A percentile compares a stretch with the other conserved stretches of the same genome.
Conservation (phyloP, 2,329 filamentous ascomycete species). For the Diaporthe capsici region DNA sequence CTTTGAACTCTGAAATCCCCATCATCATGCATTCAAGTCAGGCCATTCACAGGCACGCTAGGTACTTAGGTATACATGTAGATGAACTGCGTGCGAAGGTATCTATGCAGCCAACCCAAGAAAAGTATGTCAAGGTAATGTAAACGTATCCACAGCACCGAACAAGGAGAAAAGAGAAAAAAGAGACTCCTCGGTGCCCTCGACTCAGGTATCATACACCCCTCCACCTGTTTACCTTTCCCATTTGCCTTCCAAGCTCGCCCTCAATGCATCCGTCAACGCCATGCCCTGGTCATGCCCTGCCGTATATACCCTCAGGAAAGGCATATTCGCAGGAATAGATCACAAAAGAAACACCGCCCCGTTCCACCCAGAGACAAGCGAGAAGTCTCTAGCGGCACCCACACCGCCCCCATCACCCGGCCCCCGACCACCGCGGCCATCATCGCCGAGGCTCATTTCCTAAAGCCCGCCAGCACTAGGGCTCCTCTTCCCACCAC, state of each 20-base stretch:
- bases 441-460: background rate
- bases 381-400: conserved; percentile 7
- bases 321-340: background rate
- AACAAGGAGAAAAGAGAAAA: background rate
- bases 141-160: conserved; percentile 24
- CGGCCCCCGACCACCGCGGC: background rate
- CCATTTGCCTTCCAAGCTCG: background rate
- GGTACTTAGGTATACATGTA: conserved; percentile 12
- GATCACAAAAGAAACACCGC: conserved; percentile 28
- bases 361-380: conserved; percentile 14
- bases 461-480: conserved; percentile 23
- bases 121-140: conserved; percentile 28
- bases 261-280: conserved; percentile 14
- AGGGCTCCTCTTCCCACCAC: conserved; percentile 14
- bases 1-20: background rate
- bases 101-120: conserved; percentile 18
- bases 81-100: conserved; percentile 19
- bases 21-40: background rate
- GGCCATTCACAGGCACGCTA: background rate
- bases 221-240: background rate
- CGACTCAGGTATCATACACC: conserved; percentile 31
- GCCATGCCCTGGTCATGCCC: background rate
- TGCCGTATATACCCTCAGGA: background rate
- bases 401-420: background rate
- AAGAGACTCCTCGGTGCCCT: background rate